Conservation (phyloP, 2,329 filamentous ascomycete species). For the Neurospora sp. region DNA sequence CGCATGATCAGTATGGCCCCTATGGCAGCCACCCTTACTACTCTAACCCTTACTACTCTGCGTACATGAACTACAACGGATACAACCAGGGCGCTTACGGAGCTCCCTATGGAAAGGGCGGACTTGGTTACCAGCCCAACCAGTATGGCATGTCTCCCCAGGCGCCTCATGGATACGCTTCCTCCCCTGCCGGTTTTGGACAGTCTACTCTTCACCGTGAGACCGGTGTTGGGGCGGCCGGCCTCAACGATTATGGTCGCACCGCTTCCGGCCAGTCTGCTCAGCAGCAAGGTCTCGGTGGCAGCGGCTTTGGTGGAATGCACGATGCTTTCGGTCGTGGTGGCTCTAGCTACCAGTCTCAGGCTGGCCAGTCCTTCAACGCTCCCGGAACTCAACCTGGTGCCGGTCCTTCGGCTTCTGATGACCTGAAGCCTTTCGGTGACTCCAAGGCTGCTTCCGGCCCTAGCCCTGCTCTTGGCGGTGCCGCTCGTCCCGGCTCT, state of each 20-base stretch:
- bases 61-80: constrained; percentile 43
- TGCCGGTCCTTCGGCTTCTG: constrained; percentile 30
- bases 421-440: constrained; percentile 51
- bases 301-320: constrained; percentile 41
- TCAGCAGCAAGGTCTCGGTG: constrained; percentile 40
- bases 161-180: constrained; percentile 45
- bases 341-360: constrained; percentile 44
- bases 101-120: constrained; percentile 45
- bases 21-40: constrained; percentile 49
- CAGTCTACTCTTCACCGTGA: constrained; percentile 44
- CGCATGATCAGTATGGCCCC: constrained; percentile 32
- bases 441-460: constrained; percentile 45
- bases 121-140: constrained; percentile 42
- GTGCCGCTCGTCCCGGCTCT: constrained; percentile 47
- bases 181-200: constrained; percentile 45
- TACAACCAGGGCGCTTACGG: constrained; percentile 44
- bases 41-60: constrained; percentile 52
- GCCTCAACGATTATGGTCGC: constrained; percentile 45
- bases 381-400: constrained; percentile 37
- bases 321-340: constrained; percentile 48
- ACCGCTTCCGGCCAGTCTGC: constrained; percentile 39
- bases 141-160: constrained; percentile 47
- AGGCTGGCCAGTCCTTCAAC: constrained; percentile 44
- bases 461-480: constrained; percentile 46
- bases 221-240: constrained; percentile 38